These are phyloP conservation scores for Dictyostelium brefeldianum DNA, from an alignment of 78 protist genomes.

Conservation along the genomic window DNA sequence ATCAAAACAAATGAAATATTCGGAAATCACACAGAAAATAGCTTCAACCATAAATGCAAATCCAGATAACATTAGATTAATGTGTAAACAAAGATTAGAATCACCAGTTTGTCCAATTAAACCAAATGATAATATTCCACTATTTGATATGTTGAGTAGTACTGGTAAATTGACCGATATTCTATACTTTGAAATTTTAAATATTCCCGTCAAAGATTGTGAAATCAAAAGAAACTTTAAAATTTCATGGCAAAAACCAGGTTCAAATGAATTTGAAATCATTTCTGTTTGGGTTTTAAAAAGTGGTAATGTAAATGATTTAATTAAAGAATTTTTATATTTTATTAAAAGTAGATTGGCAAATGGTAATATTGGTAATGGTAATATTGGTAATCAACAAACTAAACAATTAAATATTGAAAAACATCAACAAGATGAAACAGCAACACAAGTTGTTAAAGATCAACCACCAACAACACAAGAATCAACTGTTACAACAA, in stretches of 20 bases:
- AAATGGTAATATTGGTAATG: background rate
- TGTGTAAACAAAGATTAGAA: background rate
- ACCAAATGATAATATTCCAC: conserved; percentile 78
- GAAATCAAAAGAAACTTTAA: conserved; percentile 67
- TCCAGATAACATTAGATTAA: conserved; percentile 41
- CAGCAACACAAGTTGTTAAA: background rate
- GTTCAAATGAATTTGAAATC: conserved; percentile 11
- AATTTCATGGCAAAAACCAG: conserved; percentile 59
- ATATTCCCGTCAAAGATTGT: conserved; percentile 71
- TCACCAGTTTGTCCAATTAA: conserved; percentile 32
- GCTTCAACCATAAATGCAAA: conserved; percentile 19
- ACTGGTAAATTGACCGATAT: background rate
- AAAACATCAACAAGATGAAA: background rate
- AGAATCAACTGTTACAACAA: background rate
- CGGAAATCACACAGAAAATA: conserved; percentile 48
- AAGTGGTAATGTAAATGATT: conserved; percentile 30
- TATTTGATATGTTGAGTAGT: conserved; percentile 34
- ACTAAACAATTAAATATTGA: background rate
- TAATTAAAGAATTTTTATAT: conserved; percentile 35
- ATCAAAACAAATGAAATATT: conserved; percentile 55
- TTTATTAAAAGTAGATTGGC: background rate
- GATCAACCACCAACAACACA: background rate
- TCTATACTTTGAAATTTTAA: conserved; percentile 61
- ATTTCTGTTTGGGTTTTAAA: conserved; percentile 56
- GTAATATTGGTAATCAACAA: background rate